phyloP scores from a whole-genome alignment of 2,329 filamentous ascomycete species.

The Sarocladium brachiariae region DNA sequence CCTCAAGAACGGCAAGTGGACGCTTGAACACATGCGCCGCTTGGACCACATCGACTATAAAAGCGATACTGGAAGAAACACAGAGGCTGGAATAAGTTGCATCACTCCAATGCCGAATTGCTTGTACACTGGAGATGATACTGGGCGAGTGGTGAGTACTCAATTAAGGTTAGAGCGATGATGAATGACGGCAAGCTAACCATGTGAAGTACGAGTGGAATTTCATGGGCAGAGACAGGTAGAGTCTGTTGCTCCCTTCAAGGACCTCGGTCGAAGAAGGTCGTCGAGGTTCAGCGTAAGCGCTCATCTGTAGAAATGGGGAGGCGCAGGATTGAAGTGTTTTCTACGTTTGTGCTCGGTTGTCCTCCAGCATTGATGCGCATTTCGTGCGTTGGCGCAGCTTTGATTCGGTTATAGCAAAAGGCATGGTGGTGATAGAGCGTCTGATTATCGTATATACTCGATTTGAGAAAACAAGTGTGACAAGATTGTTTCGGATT shows the following conservation, averaged over 20 bases:
- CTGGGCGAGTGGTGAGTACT: constrained; percentile 70
- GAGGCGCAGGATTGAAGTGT: no score
- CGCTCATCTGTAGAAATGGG: no score
- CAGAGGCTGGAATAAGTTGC: constrained; percentile 71
- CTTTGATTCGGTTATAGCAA: not conserved
- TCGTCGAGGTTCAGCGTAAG: not conserved
- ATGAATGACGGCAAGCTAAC: constrained; percentile 12
- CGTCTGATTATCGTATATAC: not conserved
- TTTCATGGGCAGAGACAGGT: constrained; percentile 50
- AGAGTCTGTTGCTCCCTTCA: constrained; percentile 27
- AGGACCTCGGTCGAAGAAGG: not conserved
- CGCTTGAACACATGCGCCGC: constrained; percentile 69
- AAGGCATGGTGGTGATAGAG: not conserved
- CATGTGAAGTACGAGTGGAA: constrained; percentile 54
- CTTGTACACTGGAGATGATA: constrained; percentile 91
- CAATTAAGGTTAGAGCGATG: not conserved
- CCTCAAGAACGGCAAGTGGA: constrained; percentile 56
- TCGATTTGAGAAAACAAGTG: not conserved
- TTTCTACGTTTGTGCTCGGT: no score
- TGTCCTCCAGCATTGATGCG: no score
- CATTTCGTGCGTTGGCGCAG: not conserved
- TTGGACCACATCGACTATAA: constrained; percentile 71
- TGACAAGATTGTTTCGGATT: not conserved
- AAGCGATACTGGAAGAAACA: constrained; percentile 50
- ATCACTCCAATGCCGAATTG: constrained; percentile 75